Base-by-base conservation (phyloP, 331 rosid species). In the Saraca asoca region DNA sequence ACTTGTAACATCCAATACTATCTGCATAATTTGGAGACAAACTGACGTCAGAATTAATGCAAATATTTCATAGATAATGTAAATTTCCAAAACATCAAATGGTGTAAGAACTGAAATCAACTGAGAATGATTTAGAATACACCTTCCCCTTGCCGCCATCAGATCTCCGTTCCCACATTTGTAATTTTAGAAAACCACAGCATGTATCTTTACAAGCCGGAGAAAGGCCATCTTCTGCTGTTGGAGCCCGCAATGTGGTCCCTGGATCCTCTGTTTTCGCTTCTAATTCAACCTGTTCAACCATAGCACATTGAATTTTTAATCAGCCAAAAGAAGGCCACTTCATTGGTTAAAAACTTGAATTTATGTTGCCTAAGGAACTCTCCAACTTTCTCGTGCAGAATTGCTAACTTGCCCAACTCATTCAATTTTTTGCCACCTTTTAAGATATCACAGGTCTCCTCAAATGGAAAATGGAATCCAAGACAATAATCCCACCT, bases 121-220 rank as follows among this genome's bases (percentile, higher is more conserved):
- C 11, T 12, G 60, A 9, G 66, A 52, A 55, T 8, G 56, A 62
- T n/a, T n/a, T n/a, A n/a, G 57, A 60, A 56, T 42, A 50, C 6
- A 92, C 98, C 98, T 92, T 92, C 53, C 96, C 96, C 75, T 86
- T 88, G 75, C 82, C 79, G 75, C 95, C 96, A 73, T 87, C 95
- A 42, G 58, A 77, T 79, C 85, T 85, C 60, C 94, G 70, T 79
- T 92, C 98, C 96, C 96, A 92, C 14, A 89, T 45, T 68, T 80
- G 78, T 60, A 92, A 69, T 75, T 81, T 87, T 43, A 87, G 80
- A 33, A 7, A 64, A 68, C 91, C 91, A 60, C 73, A 84, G 70
- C 95, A 92, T 52, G 96, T 79, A 76, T 92, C 96, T 81, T 82
- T 89, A 64, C 98, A 92, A 73, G 96, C 96, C 39, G 80, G 88